These are phyloP conservation scores for Aspergillus intermedius DNA, from an alignment of 2,329 filamentous ascomycete genomes.

Conservation along the genomic window DNA sequence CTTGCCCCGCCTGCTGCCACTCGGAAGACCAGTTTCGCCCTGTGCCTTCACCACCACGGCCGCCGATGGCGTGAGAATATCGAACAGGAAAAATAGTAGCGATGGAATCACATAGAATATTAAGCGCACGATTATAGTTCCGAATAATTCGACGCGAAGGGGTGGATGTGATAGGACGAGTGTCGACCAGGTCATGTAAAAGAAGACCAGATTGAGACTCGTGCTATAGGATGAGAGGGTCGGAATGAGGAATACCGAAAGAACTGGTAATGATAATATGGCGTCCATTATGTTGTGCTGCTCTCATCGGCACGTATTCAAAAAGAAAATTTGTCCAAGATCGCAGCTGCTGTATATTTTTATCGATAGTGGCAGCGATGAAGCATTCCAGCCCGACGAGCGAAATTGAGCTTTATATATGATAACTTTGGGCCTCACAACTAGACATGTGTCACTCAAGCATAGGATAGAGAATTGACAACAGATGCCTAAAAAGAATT, in stretches of 20 bases:
- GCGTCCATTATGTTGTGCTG: constrained; percentile 47
- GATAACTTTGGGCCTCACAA: too few relatives aligned
- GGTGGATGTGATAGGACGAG: constrained; percentile 71
- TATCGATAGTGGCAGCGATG: neutral
- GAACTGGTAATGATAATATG: constrained; percentile 23
- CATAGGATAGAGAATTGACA: too few relatives aligned
- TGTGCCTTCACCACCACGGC: constrained; percentile 63
- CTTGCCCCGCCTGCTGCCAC: constrained; percentile 29
- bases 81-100: constrained; percentile 64
- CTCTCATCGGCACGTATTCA: neutral
- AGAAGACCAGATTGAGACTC: constrained; percentile 77
- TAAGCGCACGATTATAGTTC: constrained; percentile 59
- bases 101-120: constrained; percentile 70
- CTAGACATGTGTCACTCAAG: too few relatives aligned
- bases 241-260: constrained; percentile 24
- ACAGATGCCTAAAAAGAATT: too few relatives aligned
- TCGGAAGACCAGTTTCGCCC: constrained; percentile 47
- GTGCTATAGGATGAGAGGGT: constrained; percentile 62
- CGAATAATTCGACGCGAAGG: constrained; percentile 67
- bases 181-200: constrained; percentile 84
- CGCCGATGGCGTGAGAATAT: constrained; percentile 62
- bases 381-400: too few relatives aligned
- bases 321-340: neutral
- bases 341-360: neutral
- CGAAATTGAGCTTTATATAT: too few relatives aligned